phyloP scores from a whole-genome alignment of 306 rosid genomes.

The Hippophae gyantsensis region DNA sequence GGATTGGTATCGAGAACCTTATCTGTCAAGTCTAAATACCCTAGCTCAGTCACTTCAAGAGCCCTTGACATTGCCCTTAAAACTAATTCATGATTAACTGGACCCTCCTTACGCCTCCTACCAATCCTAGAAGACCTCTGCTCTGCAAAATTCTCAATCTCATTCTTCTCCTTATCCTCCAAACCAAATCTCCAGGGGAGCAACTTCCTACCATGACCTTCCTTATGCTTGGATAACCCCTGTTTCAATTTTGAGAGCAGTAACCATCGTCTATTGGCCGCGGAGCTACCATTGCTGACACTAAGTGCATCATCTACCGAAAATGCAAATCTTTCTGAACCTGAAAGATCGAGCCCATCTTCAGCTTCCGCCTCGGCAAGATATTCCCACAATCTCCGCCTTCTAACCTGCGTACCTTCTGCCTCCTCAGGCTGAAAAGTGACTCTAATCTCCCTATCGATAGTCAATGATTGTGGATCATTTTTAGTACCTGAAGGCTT shows the following conservation, averaged over 20 bases:
- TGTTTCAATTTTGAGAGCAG: constrained; percentile 52
- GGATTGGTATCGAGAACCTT: constrained; percentile 47
- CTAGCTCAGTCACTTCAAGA: constrained; percentile 53
- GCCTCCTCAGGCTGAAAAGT: constrained; percentile 32
- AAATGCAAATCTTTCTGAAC: constrained; percentile 48
- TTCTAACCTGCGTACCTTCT: constrained; percentile 15
- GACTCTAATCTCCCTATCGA: constrained; percentile 36
- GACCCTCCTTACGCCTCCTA: constrained; percentile 53
- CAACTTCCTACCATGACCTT: too few relatives aligned
- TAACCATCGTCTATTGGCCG: constrained; percentile 65
- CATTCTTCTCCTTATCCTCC: constrained; percentile 42
- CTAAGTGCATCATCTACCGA: constrained; percentile 80
- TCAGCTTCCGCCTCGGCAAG: constrained; percentile 70
- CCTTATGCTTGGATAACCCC: too few relatives aligned
- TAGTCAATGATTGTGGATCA: constrained; percentile 8
- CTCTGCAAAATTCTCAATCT: constrained; percentile 35
- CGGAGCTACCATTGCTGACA: constrained; percentile 70
- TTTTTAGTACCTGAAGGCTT: constrained; percentile 19
- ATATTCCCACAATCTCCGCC: constrained; percentile 73
- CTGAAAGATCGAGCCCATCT: constrained; percentile 85
- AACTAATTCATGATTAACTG: constrained; percentile 42
- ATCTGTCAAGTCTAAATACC: constrained; percentile 53
- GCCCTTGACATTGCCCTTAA: constrained; percentile 62
- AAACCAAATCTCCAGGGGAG: constrained; percentile 30
- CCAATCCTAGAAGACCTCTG: constrained; percentile 26